Conservation (phyloP, 139 green algal genomes). For the Chlorella sp. region DNA sequence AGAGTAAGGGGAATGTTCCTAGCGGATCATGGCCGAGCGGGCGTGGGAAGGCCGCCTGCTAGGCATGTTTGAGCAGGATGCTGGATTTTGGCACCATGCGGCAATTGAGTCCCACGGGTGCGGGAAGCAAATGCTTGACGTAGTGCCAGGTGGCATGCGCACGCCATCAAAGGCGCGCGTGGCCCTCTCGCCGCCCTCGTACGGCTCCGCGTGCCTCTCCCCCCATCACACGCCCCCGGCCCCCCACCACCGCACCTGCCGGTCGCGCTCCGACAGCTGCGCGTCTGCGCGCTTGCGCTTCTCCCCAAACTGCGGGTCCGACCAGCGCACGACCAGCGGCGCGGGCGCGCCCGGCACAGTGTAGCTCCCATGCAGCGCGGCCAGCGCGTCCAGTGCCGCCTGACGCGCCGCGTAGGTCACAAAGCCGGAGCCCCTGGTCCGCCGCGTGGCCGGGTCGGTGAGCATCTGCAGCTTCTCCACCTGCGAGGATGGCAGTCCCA, state of each 20-base stretch:
- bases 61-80: too few species aligned
- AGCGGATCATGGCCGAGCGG: background rate
- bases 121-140: too few species aligned
- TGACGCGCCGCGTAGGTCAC: background rate
- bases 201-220: slow-evolving; percentile 1
- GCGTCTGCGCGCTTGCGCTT: slow-evolving; percentile 12
- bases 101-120: too few species aligned
- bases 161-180: background rate
- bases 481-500: background rate
- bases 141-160: too few species aligned
- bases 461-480: slow-evolving; percentile 6
- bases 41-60: background rate
- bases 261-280: background rate
- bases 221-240: too few species aligned
- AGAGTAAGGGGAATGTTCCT: background rate
- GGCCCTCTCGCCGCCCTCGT: background rate
- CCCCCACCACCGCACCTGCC: background rate
- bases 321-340: background rate
- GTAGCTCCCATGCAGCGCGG: background rate
- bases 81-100: too few species aligned
- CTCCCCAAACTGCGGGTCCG: background rate
- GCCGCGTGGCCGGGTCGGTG: background rate
- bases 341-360: background rate
- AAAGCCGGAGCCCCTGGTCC: slow-evolving; percentile 18
- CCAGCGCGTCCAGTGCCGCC: slow-evolving; percentile 6